Percentiles rank a stretch among this genome's conserved stretches.
Conservation (phyloP, 1,284 basidiomycete genomes). For the Ustilago esculenta region DNA sequence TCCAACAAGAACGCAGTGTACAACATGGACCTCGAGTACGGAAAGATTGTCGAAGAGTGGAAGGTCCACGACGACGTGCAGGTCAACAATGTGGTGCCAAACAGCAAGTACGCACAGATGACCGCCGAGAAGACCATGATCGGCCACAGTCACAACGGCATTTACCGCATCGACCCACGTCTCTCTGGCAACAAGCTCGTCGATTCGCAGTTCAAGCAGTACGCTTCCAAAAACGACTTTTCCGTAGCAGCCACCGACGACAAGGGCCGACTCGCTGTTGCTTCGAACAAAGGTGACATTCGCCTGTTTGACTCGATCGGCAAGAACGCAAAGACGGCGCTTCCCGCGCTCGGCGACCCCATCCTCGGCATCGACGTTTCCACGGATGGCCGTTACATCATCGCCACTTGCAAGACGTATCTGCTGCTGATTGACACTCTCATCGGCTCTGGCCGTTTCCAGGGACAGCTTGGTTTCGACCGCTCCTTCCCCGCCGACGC, state of each 20-base stretch:
- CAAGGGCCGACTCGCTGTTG: slow-evolving; percentile 86
- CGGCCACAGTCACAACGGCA: slow-evolving; percentile 88
- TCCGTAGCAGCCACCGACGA: slow-evolving; percentile 90
- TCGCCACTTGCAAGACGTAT: slow-evolving; percentile 95
- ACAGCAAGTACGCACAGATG: slow-evolving; percentile 93
- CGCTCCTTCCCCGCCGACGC: slow-evolving; percentile 92
- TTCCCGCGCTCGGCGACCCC: slow-evolving; percentile 93
- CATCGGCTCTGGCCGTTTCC: slow-evolving; percentile 88
- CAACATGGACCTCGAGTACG: slow-evolving; percentile 91
- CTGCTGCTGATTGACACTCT: slow-evolving; percentile 93
- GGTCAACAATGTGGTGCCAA: slow-evolving; percentile 89
- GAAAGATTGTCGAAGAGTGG: slow-evolving; percentile 98
- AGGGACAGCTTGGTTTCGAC: slow-evolving; percentile 89
- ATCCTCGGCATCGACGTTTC: slow-evolving; percentile 95
- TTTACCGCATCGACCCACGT: slow-evolving; percentile 98
- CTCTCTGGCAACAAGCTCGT: slow-evolving; percentile 89
- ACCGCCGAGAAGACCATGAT: slow-evolving; percentile 92
- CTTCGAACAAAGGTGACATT: slow-evolving; percentile 95
- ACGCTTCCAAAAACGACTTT: slow-evolving; percentile 93
- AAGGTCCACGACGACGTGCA: slow-evolving; percentile 88
- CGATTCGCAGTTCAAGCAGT: slow-evolving; percentile 94
- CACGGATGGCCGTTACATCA: slow-evolving; percentile 90
- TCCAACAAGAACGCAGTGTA: slow-evolving; percentile 84
- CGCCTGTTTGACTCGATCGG: slow-evolving; percentile 94
- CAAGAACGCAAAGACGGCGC: slow-evolving; percentile 98